A percentile compares a stretch with the other conserved stretches of the same genome.
phyloP scores from a whole-genome alignment of 1,139 yeast species.

The Magnusiomyces paraingens region DNA sequence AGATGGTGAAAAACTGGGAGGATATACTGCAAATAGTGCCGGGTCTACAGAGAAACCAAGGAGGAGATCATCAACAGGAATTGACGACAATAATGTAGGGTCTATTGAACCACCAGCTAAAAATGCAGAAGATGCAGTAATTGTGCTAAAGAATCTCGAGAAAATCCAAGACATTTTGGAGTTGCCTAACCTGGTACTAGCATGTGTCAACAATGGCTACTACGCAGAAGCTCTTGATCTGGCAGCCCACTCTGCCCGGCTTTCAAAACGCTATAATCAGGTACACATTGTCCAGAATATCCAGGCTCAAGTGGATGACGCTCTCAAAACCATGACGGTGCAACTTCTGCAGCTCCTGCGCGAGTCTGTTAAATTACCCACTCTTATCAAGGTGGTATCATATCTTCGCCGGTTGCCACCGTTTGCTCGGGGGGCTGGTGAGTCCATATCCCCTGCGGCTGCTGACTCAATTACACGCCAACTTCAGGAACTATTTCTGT shows the following conservation, averaged over 20 bases:
- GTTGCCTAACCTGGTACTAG: constrained; percentile 70
- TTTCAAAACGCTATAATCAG: constrained; percentile 62
- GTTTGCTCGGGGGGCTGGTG: constrained; percentile 13
- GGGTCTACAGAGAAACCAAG: background rate
- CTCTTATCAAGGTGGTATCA: constrained; percentile 69
- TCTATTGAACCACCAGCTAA: background rate
- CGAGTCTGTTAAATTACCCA: constrained; percentile 71
- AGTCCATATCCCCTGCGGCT: background rate
- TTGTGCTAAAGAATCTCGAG: constrained; percentile 58
- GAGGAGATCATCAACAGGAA: too few species aligned
- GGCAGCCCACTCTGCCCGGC: constrained; percentile 60
- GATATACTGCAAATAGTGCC: background rate
- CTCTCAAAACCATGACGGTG: constrained; percentile 42
- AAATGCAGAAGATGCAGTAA: constrained; percentile 8
- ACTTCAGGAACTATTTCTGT: constrained; percentile 33
- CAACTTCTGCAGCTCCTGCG: constrained; percentile 58
- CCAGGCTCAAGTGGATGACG: constrained; percentile 27
- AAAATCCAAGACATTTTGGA: constrained; percentile 72
- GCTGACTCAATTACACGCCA: constrained; percentile 17
- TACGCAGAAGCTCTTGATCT: constrained; percentile 85
- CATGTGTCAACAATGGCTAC: constrained; percentile 82
- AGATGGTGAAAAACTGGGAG: constrained; percentile 3
- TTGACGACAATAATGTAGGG: background rate
- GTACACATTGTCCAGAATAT: constrained; percentile 51
- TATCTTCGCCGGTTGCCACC: constrained; percentile 52